Evolutionary conservation across 345 rosid species (phyloP), one percentile per base, ranked within the genome.

Genomic region (Eucalyptus curtisii): DNA sequence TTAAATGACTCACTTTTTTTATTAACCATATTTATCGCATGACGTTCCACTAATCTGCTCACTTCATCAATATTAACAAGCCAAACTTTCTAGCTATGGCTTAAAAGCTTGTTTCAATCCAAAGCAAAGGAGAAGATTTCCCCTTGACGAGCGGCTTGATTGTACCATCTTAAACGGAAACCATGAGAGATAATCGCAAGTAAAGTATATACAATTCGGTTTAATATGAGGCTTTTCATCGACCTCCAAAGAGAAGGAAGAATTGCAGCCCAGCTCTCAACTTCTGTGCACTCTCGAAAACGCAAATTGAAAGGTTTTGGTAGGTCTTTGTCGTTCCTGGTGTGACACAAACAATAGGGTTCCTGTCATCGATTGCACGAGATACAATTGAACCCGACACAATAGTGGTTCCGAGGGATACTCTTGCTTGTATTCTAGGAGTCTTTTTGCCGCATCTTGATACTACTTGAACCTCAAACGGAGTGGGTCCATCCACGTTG

Each of bases 401-500:
- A 20, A 53, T 20, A 53, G 59, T 20, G 59, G 59, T 53, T 22
- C 59, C 0, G 27, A 53, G 59, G 59, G 59, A 53, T 8, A 53
- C 25, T 53, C n/a, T 57, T 57, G 64, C n/a, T 57, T 25, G 64
- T 25, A 25, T 22, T 2, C 27, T 22, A 57, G 64, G 64, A 57
- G 0, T 0, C 0, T 13, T 30, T 13, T 30, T 13, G 33, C 31
- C 31, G 68, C 31, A 61, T 61, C 31, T 13, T 4, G 15, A 6
- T 13, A 27, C 68, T 61, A 27, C 17, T 27, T 61, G 68, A 61
- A 2, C 68, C 31, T 61, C 66, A 5, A 3, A 27, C 66, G 12
- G 66, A 27, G 15, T 59, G 7, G 31, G 31, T 30, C n/a, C 68
- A 13, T 59, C 31, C 31, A 27, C 13, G 68, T 59, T n/a, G 14